Percentiles rank a stretch among this genome's conserved stretches.
phyloP scores from a whole-genome alignment of 345 rosid species.

The Isatis tinctoria region DNA sequence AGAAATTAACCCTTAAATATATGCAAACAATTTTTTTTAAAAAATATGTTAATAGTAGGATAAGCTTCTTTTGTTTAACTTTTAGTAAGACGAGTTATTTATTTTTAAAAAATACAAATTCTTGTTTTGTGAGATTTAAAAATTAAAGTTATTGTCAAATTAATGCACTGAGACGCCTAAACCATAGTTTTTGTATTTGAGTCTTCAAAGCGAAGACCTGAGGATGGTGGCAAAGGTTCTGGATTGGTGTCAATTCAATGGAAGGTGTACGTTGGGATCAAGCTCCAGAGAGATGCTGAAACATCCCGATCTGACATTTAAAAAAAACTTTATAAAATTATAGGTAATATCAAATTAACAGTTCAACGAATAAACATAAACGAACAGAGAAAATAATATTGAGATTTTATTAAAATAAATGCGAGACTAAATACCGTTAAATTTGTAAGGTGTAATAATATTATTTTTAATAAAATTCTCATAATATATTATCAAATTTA shows the following conservation, averaged over 20 bases:
- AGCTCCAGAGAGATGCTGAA: conserved; percentile 60
- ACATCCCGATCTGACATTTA: too few species aligned
- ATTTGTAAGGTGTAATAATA: too few species aligned
- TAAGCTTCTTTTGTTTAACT: too few species aligned
- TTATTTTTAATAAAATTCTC: too few species aligned
- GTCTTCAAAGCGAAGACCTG: conserved; percentile 50
- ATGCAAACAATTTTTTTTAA: background rate
- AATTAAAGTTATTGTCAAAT: background rate
- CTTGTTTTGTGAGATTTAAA: background rate
- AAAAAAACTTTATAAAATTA: too few species aligned
- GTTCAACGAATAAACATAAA: too few species aligned
- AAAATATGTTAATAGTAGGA: background rate
- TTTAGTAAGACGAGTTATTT: background rate
- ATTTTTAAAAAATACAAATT: background rate
- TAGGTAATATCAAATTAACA: too few species aligned
- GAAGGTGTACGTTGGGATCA: conserved; percentile 60
- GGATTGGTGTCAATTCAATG: conserved; percentile 47
- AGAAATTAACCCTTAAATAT: too few species aligned
- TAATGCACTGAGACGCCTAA: background rate
- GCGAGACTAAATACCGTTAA: too few species aligned
- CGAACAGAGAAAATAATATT: too few species aligned
- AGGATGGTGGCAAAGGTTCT: conserved; percentile 69
- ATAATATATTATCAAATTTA: too few species aligned
- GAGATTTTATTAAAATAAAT: too few species aligned
- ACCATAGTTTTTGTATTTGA: conserved; percentile 28